Base-by-base conservation (phyloP, 2,329 filamentous ascomycete genomes). In the Chrysosporium keratinophilum region DNA sequence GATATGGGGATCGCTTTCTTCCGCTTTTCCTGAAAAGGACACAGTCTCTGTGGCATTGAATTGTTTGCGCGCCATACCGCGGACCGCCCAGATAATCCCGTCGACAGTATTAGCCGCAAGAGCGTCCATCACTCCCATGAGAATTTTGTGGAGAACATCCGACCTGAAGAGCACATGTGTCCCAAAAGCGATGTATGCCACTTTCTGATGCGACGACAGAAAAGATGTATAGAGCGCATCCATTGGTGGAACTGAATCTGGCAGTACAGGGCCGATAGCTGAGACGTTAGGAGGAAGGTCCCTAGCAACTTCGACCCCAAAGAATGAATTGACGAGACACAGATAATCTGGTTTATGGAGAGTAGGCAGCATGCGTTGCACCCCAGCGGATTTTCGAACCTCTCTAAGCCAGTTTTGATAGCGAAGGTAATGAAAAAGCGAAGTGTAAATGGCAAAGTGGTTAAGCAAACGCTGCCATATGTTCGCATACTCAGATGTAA, bases 281-380 rank as follows among this genome's bases (percentile, higher is more conserved):
- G 64, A 62, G 20, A 69, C 64, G 1, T 69, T 59, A 1, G 72
- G 73, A 1, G 73, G 73, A 2, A 75, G 54, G 52, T 75, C 71
- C 19, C 68, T 68, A 0, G 73, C 68, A 1, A 66, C 62, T 49
- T 76, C 73, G 6, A 75, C 61, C 0, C 72, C 72, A 54, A 67
- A 72, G 56, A 75, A 75, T 0, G 71, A 73, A 50, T 75, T 75
- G 20, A 75, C 67, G 4, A 75, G 61, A 1, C 71, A 57, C 2
- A 76, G 66, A 44, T 74, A 67, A 52, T 73, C 63, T 0, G 73
- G 72, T 46, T 74, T 74, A 2, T 61, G 54, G 0, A 60, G 53
- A 0, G 59, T 53, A 0, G 64, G 65, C 4, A 67, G 60, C 1
- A 59, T 52, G 17, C 69, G 64, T 5, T 59, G 51, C 5, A 74